Base-by-base conservation (phyloP, 2,329 filamentous ascomycete genomes). In the Fusarium sp. region DNA sequence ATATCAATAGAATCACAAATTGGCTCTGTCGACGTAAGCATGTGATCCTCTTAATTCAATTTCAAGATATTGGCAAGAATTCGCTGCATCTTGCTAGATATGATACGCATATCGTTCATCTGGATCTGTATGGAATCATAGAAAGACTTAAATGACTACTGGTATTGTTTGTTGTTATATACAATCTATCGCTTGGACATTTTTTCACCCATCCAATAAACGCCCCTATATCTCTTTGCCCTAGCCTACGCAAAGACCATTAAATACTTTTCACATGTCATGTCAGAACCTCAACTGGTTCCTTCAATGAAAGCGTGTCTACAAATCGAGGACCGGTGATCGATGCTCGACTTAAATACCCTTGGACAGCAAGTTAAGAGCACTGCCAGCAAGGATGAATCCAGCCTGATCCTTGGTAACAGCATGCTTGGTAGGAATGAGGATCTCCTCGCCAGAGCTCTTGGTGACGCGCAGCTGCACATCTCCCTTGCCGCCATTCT, bases 351-450 rank as follows among this genome's bases (percentile, higher is more conserved):
- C n/a, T 67, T 71, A 81, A 14, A 77, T 50, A 4, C 80, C 76
- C 86, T 91, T 91, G 47, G 94, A 92, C 75, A 99, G 82, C 80
- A 98, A 79, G 82, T 99, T 99, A 82, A 99, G 81, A 44, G 96
- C 96, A 80, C 94, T 97, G 5, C 96, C 96, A 1, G 96, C 96
- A 53, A 99, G 85, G 71, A 99, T 93, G 78, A 98, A 99, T 1
- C 88, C 90, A 66, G 93, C 93, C 85, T 99, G 96, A 79, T 98
- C 96, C 83, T 91, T 88, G 78, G 90, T 97, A 67, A 99, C 86
- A 15, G 93, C 93, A 79, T 98, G 95, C 82, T 90, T 93, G n/a
- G 94, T 94, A 50, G 89, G 88, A 63, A 99, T 87, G 42, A 87
- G 79, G 51, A 92, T 80, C 79, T 89, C 88, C 78, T 91, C 88